A percentile compares a stretch with the other conserved stretches of the same genome.
Evolutionary conservation across 345 rosid species (phyloP).

Genomic region (Arabidopsis suecica): DNA sequence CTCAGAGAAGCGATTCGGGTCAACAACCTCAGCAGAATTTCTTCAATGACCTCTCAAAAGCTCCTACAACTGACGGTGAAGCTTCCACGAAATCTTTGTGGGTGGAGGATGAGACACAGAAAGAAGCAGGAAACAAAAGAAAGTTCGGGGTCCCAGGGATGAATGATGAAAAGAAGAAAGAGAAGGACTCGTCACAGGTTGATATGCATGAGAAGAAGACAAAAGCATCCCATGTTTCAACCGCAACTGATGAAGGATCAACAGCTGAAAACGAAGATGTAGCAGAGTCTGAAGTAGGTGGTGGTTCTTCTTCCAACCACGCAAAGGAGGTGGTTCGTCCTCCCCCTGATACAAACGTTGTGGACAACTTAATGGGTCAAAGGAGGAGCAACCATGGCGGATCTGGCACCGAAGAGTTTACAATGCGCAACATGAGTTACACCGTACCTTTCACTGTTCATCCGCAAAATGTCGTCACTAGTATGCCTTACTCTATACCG

Average conservation of each 20-base stretch:
- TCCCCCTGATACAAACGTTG: constrained; percentile 50
- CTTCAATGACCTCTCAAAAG: constrained; percentile 78
- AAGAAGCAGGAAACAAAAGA: constrained; percentile 65
- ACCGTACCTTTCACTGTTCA: constrained; percentile 63
- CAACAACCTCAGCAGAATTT: constrained; percentile 76
- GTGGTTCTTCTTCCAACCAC: constrained; percentile 75
- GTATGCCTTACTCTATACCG: constrained; percentile 50
- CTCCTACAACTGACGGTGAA: constrained; percentile 54
- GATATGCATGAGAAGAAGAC: constrained; percentile 61
- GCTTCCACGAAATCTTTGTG: constrained; percentile 63
- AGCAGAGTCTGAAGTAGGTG: constrained; percentile 88
- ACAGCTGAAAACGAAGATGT: constrained; percentile 95
- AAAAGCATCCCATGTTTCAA: constrained; percentile 72
- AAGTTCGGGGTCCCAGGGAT: constrained; percentile 65
- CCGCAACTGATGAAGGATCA: constrained; percentile 83
- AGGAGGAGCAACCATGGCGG: constrained; percentile 45
- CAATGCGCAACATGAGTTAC: constrained; percentile 57
- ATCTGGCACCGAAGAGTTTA: constrained; percentile 57
- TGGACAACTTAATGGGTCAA: constrained; percentile 44
- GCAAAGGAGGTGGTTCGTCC: constrained; percentile 62
- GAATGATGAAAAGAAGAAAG: constrained; percentile 63
- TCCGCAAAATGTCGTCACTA: constrained; percentile 50
- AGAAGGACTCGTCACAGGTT: constrained; percentile 52
- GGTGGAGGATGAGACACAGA: constrained; percentile 68
- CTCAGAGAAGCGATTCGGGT: constrained; percentile 65